Base-by-base conservation (phyloP, 1,284 basidiomycete genomes). In the Irpex sp. region DNA sequence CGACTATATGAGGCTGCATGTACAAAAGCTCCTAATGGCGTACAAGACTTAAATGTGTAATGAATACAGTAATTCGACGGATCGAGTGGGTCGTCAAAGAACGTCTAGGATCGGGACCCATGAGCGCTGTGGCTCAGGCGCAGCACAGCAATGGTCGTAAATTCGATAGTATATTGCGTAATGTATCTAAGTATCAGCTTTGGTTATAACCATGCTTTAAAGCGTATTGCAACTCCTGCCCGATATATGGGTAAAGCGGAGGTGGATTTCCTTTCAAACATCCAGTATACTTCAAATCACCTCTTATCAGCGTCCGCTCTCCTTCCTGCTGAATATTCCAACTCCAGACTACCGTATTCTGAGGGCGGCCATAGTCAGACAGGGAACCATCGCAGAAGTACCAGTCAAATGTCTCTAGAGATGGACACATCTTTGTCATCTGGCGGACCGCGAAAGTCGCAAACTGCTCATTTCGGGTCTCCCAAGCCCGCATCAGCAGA, bases 1-100 rank as follows among this genome's bases (percentile, higher is more conserved):
- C 62, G 7, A 2, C 54, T 44, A 37, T 65, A 49, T 65, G 58
- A 52, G 34, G 19, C 54, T 51, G 40, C 40, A 44, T 11, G n/a
- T 44, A 44, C 8, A 44, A 19, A 4, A 54, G 21, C 21, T 26
- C 19, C 17, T 54, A 19, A 54, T 54, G 51, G 19, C 51, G 11
- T 13, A 17, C 51, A 44, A 44, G 40, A 26, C 21, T 26, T 26
- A 26, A 26, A 26, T 26, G 21, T n/a, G n/a, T n/a, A n/a, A n/a
- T n/a, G n/a, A 26, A 26, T 26, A 26, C 21, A 26, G 21, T 26
- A 26, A 26, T 26, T 26, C 21, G 21, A 26, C 21, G 21, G 21
- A 26, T 26, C 21, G 21, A 26, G 21, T 26, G 21, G 21, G 21
- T 26, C 21, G 21, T 26, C 3, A 26, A 26, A 26, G 21, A 26